Conservation (phyloP, 169 alveolate species). For the Eimeria necatrix region DNA sequence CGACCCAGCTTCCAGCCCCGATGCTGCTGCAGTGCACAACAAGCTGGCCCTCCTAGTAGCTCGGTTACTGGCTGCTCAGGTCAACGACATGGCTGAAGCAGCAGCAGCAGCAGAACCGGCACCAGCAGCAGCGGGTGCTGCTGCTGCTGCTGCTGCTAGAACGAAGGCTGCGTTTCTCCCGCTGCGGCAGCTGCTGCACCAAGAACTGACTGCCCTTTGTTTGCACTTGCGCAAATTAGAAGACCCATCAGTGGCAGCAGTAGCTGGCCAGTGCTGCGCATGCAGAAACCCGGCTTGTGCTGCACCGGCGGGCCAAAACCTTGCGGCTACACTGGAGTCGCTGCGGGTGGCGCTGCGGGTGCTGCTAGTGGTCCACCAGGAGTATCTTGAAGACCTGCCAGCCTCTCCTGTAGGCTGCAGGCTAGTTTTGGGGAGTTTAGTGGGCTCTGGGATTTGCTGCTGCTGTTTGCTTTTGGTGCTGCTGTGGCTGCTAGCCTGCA, state of each 20-base stretch:
- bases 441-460: neutral
- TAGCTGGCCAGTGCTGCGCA: slow-evolving; percentile 41
- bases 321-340: slow-evolving; percentile 52
- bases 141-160: slow-evolving; percentile 34
- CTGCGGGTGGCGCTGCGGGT: slow-evolving; percentile 68
- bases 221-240: slow-evolving; percentile 36
- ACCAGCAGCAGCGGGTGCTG: slow-evolving; percentile 28
- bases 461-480: neutral
- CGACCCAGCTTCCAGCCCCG: neutral
- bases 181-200: slow-evolving; percentile 70
- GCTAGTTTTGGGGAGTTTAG: neutral
- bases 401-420: slow-evolving; percentile 40
- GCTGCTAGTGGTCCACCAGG: slow-evolving; percentile 55
- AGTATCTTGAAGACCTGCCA: slow-evolving; percentile 55
- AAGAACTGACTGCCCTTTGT: slow-evolving; percentile 22
- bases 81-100: slow-evolving; percentile 1
- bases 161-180: slow-evolving; percentile 22
- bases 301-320: slow-evolving; percentile 52
- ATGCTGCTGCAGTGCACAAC: neutral
- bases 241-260: slow-evolving; percentile 53
- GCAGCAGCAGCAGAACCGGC: neutral
- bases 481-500: neutral
- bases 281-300: slow-evolving; percentile 59
- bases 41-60: neutral
- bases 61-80: no score